Percentiles rank a stretch among this genome's conserved stretches.
Evolutionary conservation across 177 flowering plant species (phyloP).

Genomic region (Vitis hybrid): DNA sequence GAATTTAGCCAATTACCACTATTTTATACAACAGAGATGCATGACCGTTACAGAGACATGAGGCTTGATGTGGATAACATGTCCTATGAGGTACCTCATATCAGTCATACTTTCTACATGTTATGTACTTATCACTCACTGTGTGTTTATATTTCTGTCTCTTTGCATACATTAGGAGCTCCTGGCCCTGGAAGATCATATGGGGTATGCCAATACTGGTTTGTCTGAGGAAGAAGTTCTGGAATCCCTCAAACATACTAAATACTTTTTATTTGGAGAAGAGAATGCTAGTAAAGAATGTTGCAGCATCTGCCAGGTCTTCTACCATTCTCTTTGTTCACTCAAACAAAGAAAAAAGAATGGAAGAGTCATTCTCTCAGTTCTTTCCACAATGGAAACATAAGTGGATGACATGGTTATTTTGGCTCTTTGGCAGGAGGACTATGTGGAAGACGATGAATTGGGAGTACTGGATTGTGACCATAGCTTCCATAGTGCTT

Average conservation of each 20-base stretch:
- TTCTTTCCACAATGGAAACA: no score
- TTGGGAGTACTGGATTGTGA: constrained; percentile 26
- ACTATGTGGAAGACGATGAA: constrained; percentile 20
- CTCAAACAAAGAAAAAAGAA: no score
- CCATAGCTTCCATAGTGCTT: constrained; percentile 20
- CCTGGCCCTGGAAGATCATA: constrained; percentile 18
- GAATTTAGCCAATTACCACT: neutral
- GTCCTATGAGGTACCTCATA: constrained; percentile 21
- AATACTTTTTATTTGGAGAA: constrained; percentile 13
- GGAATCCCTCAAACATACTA: constrained; percentile 12
- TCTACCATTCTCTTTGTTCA: neutral
- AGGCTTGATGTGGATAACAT: constrained; percentile 25
- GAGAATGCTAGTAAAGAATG: constrained; percentile 10
- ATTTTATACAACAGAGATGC: neutral
- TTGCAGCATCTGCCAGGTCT: constrained; percentile 24
- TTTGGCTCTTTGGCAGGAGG: constrained; percentile 19
- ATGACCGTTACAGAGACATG: constrained; percentile 17
- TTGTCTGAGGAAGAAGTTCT: constrained; percentile 11
- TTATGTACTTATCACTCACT: neutral
- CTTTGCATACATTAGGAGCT: constrained; percentile 13
- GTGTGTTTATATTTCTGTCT: neutral
- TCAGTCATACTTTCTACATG: no score
- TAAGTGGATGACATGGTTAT: neutral
- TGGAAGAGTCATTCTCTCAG: no score
- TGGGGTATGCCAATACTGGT: constrained; percentile 20